Evolutionary conservation across 2,329 filamentous ascomycete genomes (phyloP).

Genomic region (Capronia coronata): DNA sequence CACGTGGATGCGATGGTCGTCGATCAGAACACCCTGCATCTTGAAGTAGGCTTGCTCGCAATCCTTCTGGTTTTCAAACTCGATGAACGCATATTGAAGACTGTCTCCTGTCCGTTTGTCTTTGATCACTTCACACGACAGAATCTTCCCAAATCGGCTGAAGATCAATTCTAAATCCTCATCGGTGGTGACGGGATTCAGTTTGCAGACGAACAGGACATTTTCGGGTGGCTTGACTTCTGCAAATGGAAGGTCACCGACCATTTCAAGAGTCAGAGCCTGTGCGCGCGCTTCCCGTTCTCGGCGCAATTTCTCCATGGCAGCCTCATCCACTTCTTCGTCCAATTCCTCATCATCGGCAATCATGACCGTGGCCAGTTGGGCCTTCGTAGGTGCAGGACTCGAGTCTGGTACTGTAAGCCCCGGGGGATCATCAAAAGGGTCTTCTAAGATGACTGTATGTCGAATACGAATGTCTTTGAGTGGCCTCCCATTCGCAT

Average conservation of each 20-base stretch:
- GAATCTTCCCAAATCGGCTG: constrained; percentile 87
- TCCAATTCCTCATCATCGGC: constrained; percentile 79
- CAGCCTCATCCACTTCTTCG: constrained; percentile 71
- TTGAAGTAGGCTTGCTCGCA: constrained; percentile 97
- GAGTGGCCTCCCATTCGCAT: constrained; percentile 76
- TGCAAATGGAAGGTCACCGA: constrained; percentile 92
- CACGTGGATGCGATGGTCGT: constrained; percentile 94
- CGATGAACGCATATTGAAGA: constrained; percentile 94
- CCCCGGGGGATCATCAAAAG: constrained; percentile 73
- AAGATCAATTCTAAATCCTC: constrained; percentile 95
- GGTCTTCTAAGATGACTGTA: constrained; percentile 85
- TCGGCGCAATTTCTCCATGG: constrained; percentile 69
- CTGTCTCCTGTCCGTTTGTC: constrained; percentile 92
- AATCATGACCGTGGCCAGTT: constrained; percentile 86
- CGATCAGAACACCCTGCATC: constrained; percentile 95
- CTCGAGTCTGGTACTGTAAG: constrained; percentile 71
- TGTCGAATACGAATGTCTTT: constrained; percentile 95
- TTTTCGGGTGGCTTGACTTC: constrained; percentile 98
- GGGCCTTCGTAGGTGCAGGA: constrained; percentile 72
- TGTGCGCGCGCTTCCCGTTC: constrained; percentile 90
- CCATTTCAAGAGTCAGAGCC: constrained; percentile 92
- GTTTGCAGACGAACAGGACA: constrained; percentile 94
- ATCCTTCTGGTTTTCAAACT: constrained; percentile 85
- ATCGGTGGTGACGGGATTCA: constrained; percentile 93
- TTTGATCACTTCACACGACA: constrained; percentile 92